Conservation (phyloP, 176 grass and related monocot species). For the Avena atlantica region DNA sequence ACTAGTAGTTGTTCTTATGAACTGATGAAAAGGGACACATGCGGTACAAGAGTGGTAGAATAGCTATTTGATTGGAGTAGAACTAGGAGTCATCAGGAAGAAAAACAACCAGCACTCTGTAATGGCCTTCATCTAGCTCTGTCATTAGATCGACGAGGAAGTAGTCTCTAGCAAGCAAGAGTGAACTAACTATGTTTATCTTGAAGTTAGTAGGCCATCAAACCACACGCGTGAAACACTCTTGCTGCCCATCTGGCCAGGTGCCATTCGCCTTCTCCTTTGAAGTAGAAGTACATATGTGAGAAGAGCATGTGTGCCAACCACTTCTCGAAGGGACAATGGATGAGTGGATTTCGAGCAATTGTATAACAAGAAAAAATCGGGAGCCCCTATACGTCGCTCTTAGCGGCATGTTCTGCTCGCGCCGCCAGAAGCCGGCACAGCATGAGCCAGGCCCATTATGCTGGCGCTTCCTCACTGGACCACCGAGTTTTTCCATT, state of each 20-base stretch:
- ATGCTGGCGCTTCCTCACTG: too few relatives aligned
- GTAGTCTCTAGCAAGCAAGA: not conserved
- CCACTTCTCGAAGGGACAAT: too few relatives aligned
- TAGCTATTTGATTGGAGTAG: not conserved
- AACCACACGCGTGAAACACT: not conserved
- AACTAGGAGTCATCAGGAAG: not conserved
- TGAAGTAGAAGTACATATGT: not conserved
- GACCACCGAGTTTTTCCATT: too few relatives aligned
- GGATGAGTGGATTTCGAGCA: too few relatives aligned
- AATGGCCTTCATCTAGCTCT: too few relatives aligned
- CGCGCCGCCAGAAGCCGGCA: too few relatives aligned
- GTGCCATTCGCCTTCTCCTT: not conserved
- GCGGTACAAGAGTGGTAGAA: not conserved
- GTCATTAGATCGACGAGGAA: not conserved
- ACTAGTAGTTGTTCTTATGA: not conserved
- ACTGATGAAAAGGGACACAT: not conserved
- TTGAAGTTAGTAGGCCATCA: not conserved
- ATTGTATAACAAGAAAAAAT: too few relatives aligned
- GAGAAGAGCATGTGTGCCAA: too few relatives aligned
- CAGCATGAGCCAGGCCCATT: too few relatives aligned
- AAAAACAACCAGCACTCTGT: not conserved
- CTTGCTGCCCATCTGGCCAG: not conserved
- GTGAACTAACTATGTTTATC: not conserved
- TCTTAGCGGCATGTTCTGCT: too few relatives aligned
- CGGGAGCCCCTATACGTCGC: too few relatives aligned